Conservation (phyloP, 2,329 filamentous ascomycete genomes). For the Cercospora janseana region DNA sequence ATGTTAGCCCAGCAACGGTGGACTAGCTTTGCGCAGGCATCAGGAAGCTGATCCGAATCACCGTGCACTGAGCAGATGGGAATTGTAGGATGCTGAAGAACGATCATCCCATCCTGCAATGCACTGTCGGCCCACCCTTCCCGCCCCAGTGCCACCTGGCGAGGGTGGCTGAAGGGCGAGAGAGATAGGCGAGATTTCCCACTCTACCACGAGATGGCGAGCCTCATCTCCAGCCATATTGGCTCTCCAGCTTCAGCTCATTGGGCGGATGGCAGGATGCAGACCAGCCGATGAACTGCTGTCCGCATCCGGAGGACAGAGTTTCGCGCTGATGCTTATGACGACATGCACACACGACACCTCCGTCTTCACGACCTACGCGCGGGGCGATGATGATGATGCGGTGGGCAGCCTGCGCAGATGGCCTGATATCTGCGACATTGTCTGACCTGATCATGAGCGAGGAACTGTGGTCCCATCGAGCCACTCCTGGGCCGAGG, state of each 20-base stretch:
- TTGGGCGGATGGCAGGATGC: constrained; percentile 16
- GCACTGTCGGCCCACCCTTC: constrained; percentile 1
- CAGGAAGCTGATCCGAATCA: neutral
- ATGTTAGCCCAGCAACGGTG: neutral
- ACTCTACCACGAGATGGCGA: constrained; percentile 3
- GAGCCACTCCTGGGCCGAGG: too few relatives aligned
- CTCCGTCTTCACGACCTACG: constrained; percentile 8
- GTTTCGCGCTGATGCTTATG: constrained; percentile 17
- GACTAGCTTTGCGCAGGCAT: constrained; percentile 1
- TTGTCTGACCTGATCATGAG: constrained; percentile 16
- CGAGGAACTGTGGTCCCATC: neutral
- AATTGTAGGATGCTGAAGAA: constrained; percentile 4
- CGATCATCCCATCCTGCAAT: constrained; percentile 5
- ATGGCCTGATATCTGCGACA: constrained; percentile 11
- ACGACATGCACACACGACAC: constrained; percentile 13
- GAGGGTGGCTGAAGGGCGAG: constrained; percentile 6
- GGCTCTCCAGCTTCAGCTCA: constrained; percentile 14
- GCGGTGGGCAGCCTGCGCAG: neutral
- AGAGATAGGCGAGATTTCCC: constrained; percentile 9
- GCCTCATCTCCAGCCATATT: constrained; percentile 1
- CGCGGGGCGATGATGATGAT: neutral
- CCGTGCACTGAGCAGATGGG: neutral
- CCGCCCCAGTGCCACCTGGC: constrained; percentile 1
- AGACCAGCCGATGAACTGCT: constrained; percentile 23
- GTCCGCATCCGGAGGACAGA: constrained; percentile 17